Evolutionary conservation across 23 red algal genomes (phyloP), one percentile per base, ranked within the genome.

Genomic region (Gracilaria domingensis): DNA sequence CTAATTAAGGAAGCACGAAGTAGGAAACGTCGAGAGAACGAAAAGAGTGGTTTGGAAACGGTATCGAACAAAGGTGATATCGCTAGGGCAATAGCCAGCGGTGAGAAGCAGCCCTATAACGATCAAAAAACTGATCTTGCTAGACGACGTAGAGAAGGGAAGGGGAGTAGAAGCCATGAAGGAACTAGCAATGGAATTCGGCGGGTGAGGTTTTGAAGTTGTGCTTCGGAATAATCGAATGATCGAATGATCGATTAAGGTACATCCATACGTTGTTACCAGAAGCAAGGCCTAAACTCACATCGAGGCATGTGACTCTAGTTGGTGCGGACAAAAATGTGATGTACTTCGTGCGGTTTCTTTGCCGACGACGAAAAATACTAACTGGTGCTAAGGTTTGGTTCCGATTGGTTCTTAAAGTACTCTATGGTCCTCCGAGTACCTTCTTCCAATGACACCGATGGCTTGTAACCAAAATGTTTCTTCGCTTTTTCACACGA

Each of bases 401-500:
- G 8, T 69, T 69, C 21, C 7, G 50, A 50, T 20, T 66, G 55
- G 33, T 29, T 24, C 28, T 79, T 84, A 38, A 98, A 98, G 55
- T 86, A 94, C 2, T 82, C 79, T 56, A 98, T 82, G 34, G 95
- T 98, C 64, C 95, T 67, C 72, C 75, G 29, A 11, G 90, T 80
- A 18, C 60, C 95, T 56, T 98, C 95, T 48, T 93, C 74, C 81
- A 98, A 84, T 18, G 79, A 71, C 38, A 98, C 91, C 42, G 66
- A 73, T 53, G 95, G 91, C 23, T 62, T 53, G 53, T 98, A 98
- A 16, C 91, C 95, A 77, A 98, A 88, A 82, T 98, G 91, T 9
- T 86, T 85, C 66, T 87, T 88, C 60, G 95, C 95, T 79, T 90
- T 92, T 14, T 66, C 95, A 80, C 95, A 98, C 42, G 91, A 90